These are phyloP conservation scores for Phycomyces nitens DNA, from an alignment of 192 early-diverging fungal genomes.

Conservation along the genomic window DNA sequence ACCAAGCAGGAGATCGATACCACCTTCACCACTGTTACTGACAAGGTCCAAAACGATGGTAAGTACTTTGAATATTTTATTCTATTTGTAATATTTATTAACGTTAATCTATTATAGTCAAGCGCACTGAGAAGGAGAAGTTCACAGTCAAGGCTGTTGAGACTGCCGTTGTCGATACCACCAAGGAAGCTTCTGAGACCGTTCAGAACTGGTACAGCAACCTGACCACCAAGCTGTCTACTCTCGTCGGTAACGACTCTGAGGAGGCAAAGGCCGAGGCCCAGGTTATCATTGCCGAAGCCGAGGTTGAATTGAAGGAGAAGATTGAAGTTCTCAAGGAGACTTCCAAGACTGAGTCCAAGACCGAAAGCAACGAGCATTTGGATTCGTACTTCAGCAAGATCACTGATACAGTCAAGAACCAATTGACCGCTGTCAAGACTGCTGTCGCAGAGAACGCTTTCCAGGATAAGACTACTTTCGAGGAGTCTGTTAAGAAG, in stretches of 20 bases:
- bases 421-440: neutral
- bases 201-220: conserved; percentile 4
- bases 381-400: conserved; percentile 12
- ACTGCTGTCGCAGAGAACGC: neutral
- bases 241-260: neutral
- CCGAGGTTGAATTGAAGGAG: conserved; percentile 13
- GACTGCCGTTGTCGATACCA: neutral
- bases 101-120: too few species aligned
- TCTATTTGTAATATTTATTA: neutral
- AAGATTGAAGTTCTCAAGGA: conserved; percentile 4
- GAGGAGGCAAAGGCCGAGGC: conserved; percentile 5
- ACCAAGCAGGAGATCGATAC: conserved; percentile 3
- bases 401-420: neutral
- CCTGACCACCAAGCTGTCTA: neutral
- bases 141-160: too few species aligned
- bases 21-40: too few species aligned
- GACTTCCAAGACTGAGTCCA: neutral
- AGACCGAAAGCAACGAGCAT: neutral
- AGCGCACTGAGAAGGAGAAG: too few species aligned
- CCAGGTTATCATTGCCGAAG: conserved; percentile 4
- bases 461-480: neutral
- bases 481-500: neutral
- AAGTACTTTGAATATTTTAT: conserved; percentile 1
- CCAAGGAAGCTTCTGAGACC: neutral
- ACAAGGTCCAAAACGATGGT: neutral